Evolutionary conservation across 768 basidiomycete genomes (phyloP).

Genomic region (Phlegmacium glaucopus): DNA sequence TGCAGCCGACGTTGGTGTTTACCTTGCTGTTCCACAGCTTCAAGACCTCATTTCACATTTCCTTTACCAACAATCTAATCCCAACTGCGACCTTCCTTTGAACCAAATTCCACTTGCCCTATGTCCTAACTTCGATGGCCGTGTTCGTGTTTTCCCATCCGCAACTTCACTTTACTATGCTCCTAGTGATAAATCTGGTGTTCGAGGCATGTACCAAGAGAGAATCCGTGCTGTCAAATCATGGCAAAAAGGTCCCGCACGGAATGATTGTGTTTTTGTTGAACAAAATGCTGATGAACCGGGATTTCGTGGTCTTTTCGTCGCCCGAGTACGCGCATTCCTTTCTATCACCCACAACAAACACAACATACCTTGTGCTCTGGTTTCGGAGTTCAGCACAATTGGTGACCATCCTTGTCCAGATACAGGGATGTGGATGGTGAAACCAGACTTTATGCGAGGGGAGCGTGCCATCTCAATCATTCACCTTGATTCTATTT

Average conservation of each 20-base stretch:
- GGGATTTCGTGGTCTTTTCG: slow-evolving; percentile 19
- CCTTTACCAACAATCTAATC: slow-evolving; percentile 10
- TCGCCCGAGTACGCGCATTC: slow-evolving; percentile 25
- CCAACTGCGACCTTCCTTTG: neutral
- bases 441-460: slow-evolving; percentile 9
- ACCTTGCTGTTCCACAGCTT: too few species aligned
- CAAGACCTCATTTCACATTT: slow-evolving; percentile 14
- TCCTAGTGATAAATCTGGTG: slow-evolving; percentile 23
- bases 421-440: slow-evolving; percentile 27
- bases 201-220: slow-evolving; percentile 25
- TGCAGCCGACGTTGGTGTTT: too few species aligned
- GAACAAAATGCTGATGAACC: slow-evolving; percentile 1
- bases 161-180: slow-evolving; percentile 23
- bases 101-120: slow-evolving; percentile 3
- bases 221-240: slow-evolving; percentile 21
- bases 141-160: slow-evolving; percentile 20
- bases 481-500: slow-evolving; percentile 26
- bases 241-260: slow-evolving; percentile 15
- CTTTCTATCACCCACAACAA: slow-evolving; percentile 20
- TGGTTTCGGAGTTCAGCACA: slow-evolving; percentile 27
- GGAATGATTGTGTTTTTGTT: slow-evolving; percentile 25
- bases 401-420: slow-evolving; percentile 18
- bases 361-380: slow-evolving; percentile 21
- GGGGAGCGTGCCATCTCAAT: slow-evolving; percentile 6
- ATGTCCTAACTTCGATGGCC: slow-evolving; percentile 12